A percentile compares a stretch with the other conserved stretches of the same genome.
Conservation (phyloP, 2,329 filamentous ascomycete species). For the Verticillium zaregamsianum region DNA sequence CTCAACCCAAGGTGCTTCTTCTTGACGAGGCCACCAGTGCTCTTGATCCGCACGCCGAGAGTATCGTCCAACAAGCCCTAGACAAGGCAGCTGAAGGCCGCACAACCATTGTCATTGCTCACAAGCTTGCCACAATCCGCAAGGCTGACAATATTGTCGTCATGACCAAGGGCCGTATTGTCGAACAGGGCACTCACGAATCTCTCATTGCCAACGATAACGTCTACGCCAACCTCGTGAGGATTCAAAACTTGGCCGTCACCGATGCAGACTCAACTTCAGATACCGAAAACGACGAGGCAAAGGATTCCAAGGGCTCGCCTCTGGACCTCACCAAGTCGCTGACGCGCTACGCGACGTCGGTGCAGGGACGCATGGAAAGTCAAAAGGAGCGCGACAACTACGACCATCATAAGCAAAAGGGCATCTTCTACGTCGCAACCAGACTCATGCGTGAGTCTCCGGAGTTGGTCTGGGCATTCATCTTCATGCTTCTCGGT, state of each 20-base stretch:
- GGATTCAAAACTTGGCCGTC: constrained; percentile 30
- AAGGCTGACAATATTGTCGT: constrained; percentile 62
- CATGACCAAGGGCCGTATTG: constrained; percentile 48
- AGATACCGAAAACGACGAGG: constrained; percentile 17
- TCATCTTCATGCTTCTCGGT: constrained; percentile 24
- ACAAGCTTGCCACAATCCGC: constrained; percentile 51
- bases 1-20: constrained; percentile 48
- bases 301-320: constrained; percentile 4
- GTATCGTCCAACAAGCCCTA: constrained; percentile 50
- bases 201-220: constrained; percentile 41
- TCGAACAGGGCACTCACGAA: constrained; percentile 58
- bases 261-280: constrained; percentile 13
- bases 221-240: constrained; percentile 49
- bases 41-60: constrained; percentile 34
- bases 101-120: constrained; percentile 62
- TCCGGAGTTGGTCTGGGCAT: constrained; percentile 30
- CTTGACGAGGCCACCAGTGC: constrained; percentile 65
- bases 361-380: constrained; percentile 24
- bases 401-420: constrained; percentile 27
- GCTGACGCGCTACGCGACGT: constrained; percentile 24
- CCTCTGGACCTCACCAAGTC: constrained; percentile 21
- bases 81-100: constrained; percentile 47
- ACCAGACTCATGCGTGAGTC: constrained; percentile 30
- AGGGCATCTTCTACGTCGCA: constrained; percentile 24
- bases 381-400: constrained; percentile 29